Evolutionary conservation across 371 early-diverging fungal species (phyloP), one percentile per base, ranked within the genome.

Genomic region (Furculomyces boomerangus): DNA sequence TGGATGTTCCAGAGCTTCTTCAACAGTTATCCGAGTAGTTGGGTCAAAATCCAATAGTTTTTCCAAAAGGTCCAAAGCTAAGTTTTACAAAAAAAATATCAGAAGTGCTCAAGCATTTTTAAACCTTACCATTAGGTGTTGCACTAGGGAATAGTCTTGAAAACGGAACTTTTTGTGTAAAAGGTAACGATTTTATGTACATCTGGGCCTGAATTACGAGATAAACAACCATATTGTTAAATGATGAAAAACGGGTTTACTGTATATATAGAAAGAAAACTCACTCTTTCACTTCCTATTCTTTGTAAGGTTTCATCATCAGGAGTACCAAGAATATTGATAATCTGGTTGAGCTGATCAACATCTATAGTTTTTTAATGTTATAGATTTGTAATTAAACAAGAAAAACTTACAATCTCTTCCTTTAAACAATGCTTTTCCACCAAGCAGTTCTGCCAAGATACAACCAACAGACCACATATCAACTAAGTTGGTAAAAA

Each of bases 401-500:
- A 16, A 10, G 35, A 35, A 39, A 29, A 32, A 63, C 73, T 71
- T 73, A 80, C 81, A 88, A 71, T 92, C 91, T 54, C 86, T 79
- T 27, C 93, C 93, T 60, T 83, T 84, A 66, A 92, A 92, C 55
- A 92, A 66, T 26, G 87, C 83, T 65, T 83, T 83, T 32, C 91
- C 83, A 40, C 90, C 87, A 30, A 92, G 68, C 73, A 98, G 78
- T 67, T 98, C 98, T 24, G 94, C 95, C 67, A 98, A 89, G 43
- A 97, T 88, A 70, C 94, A 95, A 24, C 98, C 98, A 16, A 94
- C 90, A 2, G 93, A 88, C 98, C 98, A 98, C 72, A 97, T 87
- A 61, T 98, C 98, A 58, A 91, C 53, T 53, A 46, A 16, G 3
- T 29, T 14, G 43, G 20, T 20, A 5, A 26, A 29, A 35, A 35